phyloP scores from a whole-genome alignment of 345 rosid species.

The Salix caprea region DNA sequence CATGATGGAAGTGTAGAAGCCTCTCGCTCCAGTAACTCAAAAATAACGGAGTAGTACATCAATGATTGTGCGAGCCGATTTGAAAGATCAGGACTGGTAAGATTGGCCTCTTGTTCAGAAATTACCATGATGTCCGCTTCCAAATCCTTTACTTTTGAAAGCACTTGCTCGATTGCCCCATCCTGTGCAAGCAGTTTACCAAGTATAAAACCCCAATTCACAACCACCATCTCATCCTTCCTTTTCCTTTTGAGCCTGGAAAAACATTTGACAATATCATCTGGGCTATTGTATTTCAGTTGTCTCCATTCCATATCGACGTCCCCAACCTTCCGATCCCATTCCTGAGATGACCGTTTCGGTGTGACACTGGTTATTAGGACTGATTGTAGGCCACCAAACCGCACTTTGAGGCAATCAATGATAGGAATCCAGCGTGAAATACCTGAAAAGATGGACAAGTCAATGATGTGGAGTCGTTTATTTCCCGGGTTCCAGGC shows the following conservation, averaged over 20 bases:
- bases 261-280: slow-evolving; percentile 62
- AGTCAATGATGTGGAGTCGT: too few species aligned
- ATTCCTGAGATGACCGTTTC: neutral
- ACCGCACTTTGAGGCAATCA: neutral
- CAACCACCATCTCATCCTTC: slow-evolving; percentile 66
- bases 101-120: neutral
- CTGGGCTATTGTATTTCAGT: slow-evolving; percentile 42
- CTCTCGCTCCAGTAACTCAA: slow-evolving; percentile 10
- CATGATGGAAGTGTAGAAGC: slow-evolving; percentile 45
- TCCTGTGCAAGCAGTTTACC: slow-evolving; percentile 48
- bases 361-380: neutral
- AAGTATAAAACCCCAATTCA: slow-evolving; percentile 74
- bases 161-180: slow-evolving; percentile 46
- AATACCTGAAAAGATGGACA: too few species aligned
- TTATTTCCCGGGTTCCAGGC: too few species aligned
- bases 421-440: too few species aligned
- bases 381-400: neutral
- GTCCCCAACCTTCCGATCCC: neutral
- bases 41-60: neutral
- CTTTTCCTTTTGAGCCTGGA: slow-evolving; percentile 40
- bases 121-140: neutral
- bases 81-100: neutral
- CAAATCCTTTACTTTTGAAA: neutral
- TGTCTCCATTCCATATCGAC: slow-evolving; percentile 26
- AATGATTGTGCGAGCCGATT: neutral